These are phyloP conservation scores for Anisodus acutangulus DNA, from an alignment of 257 asterid genomes.

Conservation along the genomic window DNA sequence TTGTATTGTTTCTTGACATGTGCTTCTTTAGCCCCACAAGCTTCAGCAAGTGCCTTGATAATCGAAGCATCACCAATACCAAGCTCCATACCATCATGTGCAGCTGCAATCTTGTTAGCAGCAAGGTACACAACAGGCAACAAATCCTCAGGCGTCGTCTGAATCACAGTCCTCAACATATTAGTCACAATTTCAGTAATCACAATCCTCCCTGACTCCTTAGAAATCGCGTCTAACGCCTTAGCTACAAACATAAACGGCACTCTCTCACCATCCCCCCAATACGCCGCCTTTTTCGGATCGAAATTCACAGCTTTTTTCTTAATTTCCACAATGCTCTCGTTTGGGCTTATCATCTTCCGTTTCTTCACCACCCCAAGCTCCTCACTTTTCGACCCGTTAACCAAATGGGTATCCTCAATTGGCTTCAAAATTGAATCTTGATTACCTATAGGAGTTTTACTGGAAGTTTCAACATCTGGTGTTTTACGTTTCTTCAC, in stretches of 20 bases:
- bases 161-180: slow-evolving; percentile 87
- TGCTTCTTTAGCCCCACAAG: slow-evolving; percentile 86
- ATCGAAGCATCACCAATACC: slow-evolving; percentile 90
- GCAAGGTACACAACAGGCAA: slow-evolving; percentile 75
- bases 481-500: slow-evolving; percentile 56
- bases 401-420: slow-evolving; percentile 35
- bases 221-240: slow-evolving; percentile 74
- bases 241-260: slow-evolving; percentile 91
- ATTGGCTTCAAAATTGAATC: slow-evolving; percentile 24
- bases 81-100: slow-evolving; percentile 92
- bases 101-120: slow-evolving; percentile 77
- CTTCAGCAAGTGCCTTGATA: slow-evolving; percentile 88
- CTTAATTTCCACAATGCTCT: slow-evolving; percentile 71
- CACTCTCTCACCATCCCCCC: slow-evolving; percentile 81
- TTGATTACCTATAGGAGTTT: slow-evolving; percentile 24
- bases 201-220: slow-evolving; percentile 80
- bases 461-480: slow-evolving; percentile 29
- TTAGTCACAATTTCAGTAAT: slow-evolving; percentile 87
- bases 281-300: slow-evolving; percentile 74
- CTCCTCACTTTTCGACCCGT: slow-evolving; percentile 29
- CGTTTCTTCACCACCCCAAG: slow-evolving; percentile 52
- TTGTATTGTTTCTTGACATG: slow-evolving; percentile 74
- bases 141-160: slow-evolving; percentile 79
- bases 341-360: slow-evolving; percentile 60
- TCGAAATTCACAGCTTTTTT: slow-evolving; percentile 66